Percentiles rank a stretch among this genome's conserved stretches.
These are phyloP conservation scores for Neolentinus lepideus DNA, from an alignment of 1,284 basidiomycete genomes.

Conservation along the genomic window DNA sequence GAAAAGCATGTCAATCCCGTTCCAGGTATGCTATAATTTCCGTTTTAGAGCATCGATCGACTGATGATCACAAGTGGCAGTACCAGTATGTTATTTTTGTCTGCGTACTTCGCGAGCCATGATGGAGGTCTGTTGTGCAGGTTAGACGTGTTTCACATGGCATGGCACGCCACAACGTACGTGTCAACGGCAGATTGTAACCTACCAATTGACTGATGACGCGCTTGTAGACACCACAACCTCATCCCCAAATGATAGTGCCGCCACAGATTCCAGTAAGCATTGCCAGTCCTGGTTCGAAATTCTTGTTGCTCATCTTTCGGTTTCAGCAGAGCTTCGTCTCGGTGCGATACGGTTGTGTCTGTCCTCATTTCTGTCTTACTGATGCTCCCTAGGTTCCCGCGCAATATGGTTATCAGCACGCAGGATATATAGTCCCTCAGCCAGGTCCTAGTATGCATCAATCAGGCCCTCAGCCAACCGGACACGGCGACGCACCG, in stretches of 20 bases:
- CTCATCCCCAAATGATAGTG: too few relatives aligned
- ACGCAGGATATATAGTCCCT: neutral
- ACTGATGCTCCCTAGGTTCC: neutral
- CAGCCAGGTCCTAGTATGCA: neutral
- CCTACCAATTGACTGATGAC: neutral
- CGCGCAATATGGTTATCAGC: neutral
- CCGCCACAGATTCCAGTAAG: too few relatives aligned
- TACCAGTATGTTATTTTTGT: neutral
- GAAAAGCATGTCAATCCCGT: neutral
- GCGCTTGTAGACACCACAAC: too few relatives aligned
- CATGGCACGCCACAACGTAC: neutral
- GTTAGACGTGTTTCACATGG: neutral
- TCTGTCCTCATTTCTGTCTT: neutral
- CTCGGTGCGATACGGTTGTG: neutral
- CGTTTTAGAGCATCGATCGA: neutral
- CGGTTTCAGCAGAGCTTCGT: neutral
- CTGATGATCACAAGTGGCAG: neutral
- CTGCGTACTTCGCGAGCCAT: neutral
- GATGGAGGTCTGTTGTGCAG: neutral
- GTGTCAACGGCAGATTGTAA: neutral
- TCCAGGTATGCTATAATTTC: neutral
- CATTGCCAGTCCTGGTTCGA: neutral
- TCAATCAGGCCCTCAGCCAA: neutral
- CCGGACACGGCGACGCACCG: neutral
- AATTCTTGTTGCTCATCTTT: neutral